Evolutionary conservation across 192 early-diverging fungal genomes (phyloP).

Genomic region (Backusella mclennaniae): DNA sequence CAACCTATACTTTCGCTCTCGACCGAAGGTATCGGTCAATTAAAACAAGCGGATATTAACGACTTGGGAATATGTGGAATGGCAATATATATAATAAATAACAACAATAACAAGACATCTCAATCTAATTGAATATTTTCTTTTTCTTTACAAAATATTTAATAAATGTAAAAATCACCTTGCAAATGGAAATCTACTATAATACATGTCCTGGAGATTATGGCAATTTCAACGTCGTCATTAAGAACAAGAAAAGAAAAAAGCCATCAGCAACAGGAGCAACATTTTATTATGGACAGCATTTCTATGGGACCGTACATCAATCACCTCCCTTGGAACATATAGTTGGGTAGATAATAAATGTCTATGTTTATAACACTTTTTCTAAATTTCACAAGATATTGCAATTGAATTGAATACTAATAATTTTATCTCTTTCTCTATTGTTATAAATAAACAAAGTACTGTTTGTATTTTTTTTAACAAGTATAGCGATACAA

Average conservation of each 20-base stretch:
- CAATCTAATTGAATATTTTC: background rate
- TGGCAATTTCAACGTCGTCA: slow-evolving; percentile 16
- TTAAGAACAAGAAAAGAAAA: background rate
- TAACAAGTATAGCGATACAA: too few species aligned
- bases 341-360: too few species aligned
- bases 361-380: too few species aligned
- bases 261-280: background rate
- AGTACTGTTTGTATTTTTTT: too few species aligned
- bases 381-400: too few species aligned
- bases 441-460: too few species aligned
- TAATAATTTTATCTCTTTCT: too few species aligned
- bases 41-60: slow-evolving; percentile 5
- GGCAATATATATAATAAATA: slow-evolving; percentile 10
- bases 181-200: slow-evolving; percentile 23
- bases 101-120: background rate
- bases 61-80: slow-evolving; percentile 21
- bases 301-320: background rate
- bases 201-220: slow-evolving; percentile 38
- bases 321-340: too few species aligned
- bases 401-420: too few species aligned
- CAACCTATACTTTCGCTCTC: slow-evolving; percentile 18
- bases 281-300: background rate
- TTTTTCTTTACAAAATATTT: slow-evolving; percentile 16
- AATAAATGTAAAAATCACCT: slow-evolving; percentile 31
- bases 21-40: slow-evolving; percentile 1